Percentiles rank a stretch among this genome's conserved stretches.
Evolutionary conservation across 1,284 basidiomycete species (phyloP).

Genomic region (Rhodofomes roseus): DNA sequence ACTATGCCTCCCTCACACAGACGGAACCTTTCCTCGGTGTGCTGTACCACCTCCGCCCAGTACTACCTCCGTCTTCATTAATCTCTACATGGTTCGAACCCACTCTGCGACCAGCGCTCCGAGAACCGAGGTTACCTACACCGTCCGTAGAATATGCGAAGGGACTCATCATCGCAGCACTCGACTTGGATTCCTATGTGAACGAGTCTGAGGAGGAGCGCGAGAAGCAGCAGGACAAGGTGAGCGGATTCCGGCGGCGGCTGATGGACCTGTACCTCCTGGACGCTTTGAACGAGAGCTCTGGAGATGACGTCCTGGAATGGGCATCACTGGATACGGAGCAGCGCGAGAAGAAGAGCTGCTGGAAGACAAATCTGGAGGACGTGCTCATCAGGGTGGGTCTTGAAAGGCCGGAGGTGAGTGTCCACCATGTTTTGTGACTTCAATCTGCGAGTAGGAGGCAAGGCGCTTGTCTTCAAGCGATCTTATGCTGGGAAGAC

Average conservation of each 20-base stretch:
- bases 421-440: conserved; percentile 25
- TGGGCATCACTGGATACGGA: conserved; percentile 61
- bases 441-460: not conserved
- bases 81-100: conserved; percentile 78
- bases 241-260: conserved; percentile 59
- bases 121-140: conserved; percentile 63
- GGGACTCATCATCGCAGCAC: conserved; percentile 60
- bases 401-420: conserved; percentile 55
- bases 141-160: conserved; percentile 61
- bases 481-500: not conserved
- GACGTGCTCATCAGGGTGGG: conserved; percentile 66
- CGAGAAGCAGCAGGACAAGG: conserved; percentile 43
- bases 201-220: conserved; percentile 30
- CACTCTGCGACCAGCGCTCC: conserved; percentile 68
- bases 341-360: conserved; percentile 52
- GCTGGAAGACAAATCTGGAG: conserved; percentile 76
- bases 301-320: conserved; percentile 67
- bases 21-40: conserved; percentile 63
- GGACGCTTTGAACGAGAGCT: conserved; percentile 70
- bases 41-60: conserved; percentile 55
- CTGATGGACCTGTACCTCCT: conserved; percentile 72
- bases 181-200: conserved; percentile 28
- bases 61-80: conserved; percentile 59
- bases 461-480: not conserved
- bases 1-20: conserved; percentile 58